A percentile compares a stretch with the other conserved stretches of the same genome.
Conservation (phyloP, 768 basidiomycete genomes). For the Sporobolomyces pararoseus region DNA sequence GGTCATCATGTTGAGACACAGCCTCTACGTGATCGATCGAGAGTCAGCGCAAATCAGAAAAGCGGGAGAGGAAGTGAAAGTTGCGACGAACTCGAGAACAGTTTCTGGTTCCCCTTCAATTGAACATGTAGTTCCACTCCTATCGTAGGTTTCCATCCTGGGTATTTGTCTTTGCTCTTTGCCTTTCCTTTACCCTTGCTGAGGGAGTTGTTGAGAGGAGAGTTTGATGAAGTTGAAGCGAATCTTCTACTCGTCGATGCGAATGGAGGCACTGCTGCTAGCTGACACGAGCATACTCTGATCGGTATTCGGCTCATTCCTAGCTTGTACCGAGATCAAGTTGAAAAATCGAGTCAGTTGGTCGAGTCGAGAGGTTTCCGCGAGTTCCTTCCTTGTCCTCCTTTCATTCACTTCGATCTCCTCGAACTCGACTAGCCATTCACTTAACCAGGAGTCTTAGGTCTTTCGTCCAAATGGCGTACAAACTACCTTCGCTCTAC, state of each 20-base stretch:
- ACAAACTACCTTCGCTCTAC: constrained; percentile 34
- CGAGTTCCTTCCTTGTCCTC: no score
- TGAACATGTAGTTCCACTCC: constrained; percentile 97
- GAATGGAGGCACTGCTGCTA: no score
- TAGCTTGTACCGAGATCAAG: no score
- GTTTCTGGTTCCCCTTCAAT: constrained; percentile 76
- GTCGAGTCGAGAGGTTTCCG: constrained; percentile 7
- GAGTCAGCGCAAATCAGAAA: background rate
- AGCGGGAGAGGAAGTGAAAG: background rate
- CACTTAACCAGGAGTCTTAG: background rate
- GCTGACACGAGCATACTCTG: constrained; percentile 5
- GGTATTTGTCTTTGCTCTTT: constrained; percentile 2
- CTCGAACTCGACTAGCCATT: no score
- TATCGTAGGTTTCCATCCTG: constrained; percentile 79
- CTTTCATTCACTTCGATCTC: no score
- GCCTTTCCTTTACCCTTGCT: constrained; percentile 3
- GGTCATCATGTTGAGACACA: constrained; percentile 55
- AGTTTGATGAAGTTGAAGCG: background rate
- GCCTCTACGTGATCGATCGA: constrained; percentile 48
- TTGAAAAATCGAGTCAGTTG: no score
- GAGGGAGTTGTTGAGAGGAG: background rate
- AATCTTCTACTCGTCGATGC: background rate
- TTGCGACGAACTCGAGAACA: constrained; percentile 69
- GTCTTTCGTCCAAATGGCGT: background rate
- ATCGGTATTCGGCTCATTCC: constrained; percentile 5